Base-by-base conservation (phyloP, 257 asterid species). In the Capsicum pubescens region DNA sequence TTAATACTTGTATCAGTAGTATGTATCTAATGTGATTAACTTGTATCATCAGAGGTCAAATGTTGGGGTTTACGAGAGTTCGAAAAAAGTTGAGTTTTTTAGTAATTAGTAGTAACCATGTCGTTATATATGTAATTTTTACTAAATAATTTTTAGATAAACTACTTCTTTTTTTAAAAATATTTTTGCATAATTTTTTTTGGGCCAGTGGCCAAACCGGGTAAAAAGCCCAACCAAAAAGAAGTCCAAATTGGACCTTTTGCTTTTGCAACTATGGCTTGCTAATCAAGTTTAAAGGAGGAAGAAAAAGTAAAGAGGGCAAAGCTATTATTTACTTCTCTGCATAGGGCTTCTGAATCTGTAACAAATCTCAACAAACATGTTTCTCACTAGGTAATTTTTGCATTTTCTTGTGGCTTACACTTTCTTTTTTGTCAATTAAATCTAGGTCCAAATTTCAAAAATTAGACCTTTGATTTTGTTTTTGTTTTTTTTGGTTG, bases 341-440 rank as follows among this genome's bases (percentile, higher is more conserved):
- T 50, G 36, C 61, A 21, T 19, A 19, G 81, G 42, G 19, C 21
- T 50, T 50, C n/a, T 74, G 44, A 13, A 74, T 74, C 19, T 21
- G 46, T 21, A 0, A 21, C 44, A 12, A 21, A 7, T 74, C 1
- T 50, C 81, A 74, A 50, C 46, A 50, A 8, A 50, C 7, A 74
- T 74, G 81, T 74, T 74, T 74, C 81, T 74, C 36, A 74, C 81
- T 0, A 74, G 81, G 81, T 74, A 74, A 50, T 7, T 12, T 15
- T 74, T 50, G 61, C 13, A 74, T 74, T 74, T 74, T 16, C 1
- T 74, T 50, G 13, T 44, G 17, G 44, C 19, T 74, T 74, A 21
- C 44, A 19, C 50, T 0, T 72, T 0, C 1, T 10, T 74, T 69
- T 74, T 69, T 5, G 0, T 12, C 81, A 74, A 74, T 26, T 7